These are phyloP conservation scores for Diversispora eburnea DNA, from an alignment of 192 early-diverging fungal genomes.

Conservation along the genomic window DNA sequence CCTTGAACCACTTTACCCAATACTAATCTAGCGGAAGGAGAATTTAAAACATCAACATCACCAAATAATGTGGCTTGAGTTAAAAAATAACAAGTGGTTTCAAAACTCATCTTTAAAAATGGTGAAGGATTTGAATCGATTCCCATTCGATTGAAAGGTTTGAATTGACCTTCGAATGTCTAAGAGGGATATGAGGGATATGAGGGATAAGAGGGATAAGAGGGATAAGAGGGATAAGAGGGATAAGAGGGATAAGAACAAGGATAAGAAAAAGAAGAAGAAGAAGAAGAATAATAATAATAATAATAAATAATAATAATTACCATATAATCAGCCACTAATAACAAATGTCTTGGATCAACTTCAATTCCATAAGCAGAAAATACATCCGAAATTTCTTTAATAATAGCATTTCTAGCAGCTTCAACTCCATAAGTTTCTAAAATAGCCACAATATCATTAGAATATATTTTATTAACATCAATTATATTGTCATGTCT, in stretches of 20 bases:
- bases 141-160: slow-evolving; percentile 95
- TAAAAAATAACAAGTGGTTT: slow-evolving; percentile 94
- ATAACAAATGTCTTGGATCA: slow-evolving; percentile 88
- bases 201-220: too few species aligned
- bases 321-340: slow-evolving; percentile 99
- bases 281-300: too few species aligned
- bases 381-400: slow-evolving; percentile 90
- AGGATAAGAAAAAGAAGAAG: too few species aligned
- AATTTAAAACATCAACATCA: slow-evolving; percentile 83
- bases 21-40: slow-evolving; percentile 91
- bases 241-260: too few species aligned
- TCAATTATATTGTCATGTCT: slow-evolving; percentile 71
- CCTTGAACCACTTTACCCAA: slow-evolving; percentile 88
- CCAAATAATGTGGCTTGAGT: slow-evolving; percentile 85
- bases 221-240: too few species aligned
- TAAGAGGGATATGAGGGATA: slow-evolving; percentile 14
- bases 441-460: slow-evolving; percentile 94
- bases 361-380: slow-evolving; percentile 91
- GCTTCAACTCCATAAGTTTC: slow-evolving; percentile 97
- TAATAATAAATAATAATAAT: slow-evolving; percentile 19
- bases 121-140: slow-evolving; percentile 90
- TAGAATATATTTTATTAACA: slow-evolving; percentile 84
- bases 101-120: slow-evolving; percentile 98
- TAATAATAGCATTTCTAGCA: slow-evolving; percentile 85
- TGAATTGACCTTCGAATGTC: slow-evolving; percentile 98